Percentiles rank a stretch among this genome's conserved stretches.
These are phyloP conservation scores for Atalantia buxifolia DNA, from an alignment of 345 rosid genomes.

Conservation along the genomic window DNA sequence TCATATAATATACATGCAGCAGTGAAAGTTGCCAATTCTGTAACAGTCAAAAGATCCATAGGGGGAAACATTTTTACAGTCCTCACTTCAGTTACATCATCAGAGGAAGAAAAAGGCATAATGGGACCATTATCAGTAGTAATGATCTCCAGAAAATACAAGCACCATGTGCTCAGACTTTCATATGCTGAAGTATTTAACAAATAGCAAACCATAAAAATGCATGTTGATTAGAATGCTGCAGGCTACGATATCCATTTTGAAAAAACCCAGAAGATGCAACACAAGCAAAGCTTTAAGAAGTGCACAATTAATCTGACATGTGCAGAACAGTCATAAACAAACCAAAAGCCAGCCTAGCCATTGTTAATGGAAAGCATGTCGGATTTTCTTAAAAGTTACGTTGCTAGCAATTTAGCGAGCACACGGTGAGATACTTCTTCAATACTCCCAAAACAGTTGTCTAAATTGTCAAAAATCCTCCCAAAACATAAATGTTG, in stretches of 20 bases:
- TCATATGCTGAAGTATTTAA: background rate
- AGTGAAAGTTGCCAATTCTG: background rate
- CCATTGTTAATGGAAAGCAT: too few relatives aligned
- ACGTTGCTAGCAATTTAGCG: background rate
- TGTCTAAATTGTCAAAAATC: background rate
- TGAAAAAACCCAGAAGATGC: background rate
- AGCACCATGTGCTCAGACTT: too few relatives aligned
- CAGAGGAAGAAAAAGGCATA: too few relatives aligned
- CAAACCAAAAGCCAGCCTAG: too few relatives aligned
- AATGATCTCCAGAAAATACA: too few relatives aligned
- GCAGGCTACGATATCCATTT: background rate
- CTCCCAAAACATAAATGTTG: background rate
- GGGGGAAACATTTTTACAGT: background rate
- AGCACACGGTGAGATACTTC: background rate
- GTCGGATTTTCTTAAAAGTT: background rate
- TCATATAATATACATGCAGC: background rate
- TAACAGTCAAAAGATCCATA: background rate
- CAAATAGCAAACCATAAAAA: background rate
- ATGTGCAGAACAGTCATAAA: background rate
- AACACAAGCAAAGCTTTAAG: background rate
- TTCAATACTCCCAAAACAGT: background rate
- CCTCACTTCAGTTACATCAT: background rate
- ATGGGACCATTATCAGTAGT: too few relatives aligned
- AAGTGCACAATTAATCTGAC: background rate
- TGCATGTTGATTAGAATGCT: background rate